Percentiles rank a stretch among this genome's conserved stretches.
Conservation (phyloP, 441 rosid genomes). For the Erodium texanum region DNA sequence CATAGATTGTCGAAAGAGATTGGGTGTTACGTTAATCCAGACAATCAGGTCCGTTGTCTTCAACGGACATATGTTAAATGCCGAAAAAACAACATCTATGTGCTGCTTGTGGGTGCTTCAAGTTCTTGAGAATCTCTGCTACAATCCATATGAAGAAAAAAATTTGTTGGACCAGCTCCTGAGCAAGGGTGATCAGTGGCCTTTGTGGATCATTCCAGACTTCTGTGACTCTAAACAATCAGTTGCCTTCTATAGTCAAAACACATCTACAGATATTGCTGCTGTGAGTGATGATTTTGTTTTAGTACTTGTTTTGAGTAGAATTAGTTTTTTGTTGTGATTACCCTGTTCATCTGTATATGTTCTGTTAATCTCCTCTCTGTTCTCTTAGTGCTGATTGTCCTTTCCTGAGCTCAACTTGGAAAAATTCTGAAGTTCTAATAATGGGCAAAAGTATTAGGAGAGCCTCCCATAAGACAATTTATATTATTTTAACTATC, state of each 20-base stretch:
- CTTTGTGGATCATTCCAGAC: conserved; percentile 56
- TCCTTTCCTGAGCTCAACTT: background rate
- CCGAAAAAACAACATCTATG: conserved; percentile 36
- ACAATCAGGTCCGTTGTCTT: conserved; percentile 50
- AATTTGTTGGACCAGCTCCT: conserved; percentile 55
- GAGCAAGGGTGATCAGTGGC: conserved; percentile 61
- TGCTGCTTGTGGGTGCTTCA: conserved; percentile 62
- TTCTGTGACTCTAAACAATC: conserved; percentile 24
- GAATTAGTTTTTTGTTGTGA: background rate
- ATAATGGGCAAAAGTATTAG: background rate
- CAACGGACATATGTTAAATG: conserved; percentile 38
- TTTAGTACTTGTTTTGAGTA: background rate
- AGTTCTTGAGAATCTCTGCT: conserved; percentile 49
- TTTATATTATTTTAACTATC: background rate
- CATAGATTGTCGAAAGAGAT: conserved; percentile 33
- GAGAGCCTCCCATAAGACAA: background rate
- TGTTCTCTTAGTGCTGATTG: background rate
- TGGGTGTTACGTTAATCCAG: conserved; percentile 44
- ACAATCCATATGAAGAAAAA: conserved; percentile 53
- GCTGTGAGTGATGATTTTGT: conserved; percentile 32
- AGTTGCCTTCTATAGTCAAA: conserved; percentile 20
- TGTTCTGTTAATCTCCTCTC: background rate
- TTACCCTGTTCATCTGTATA: background rate
- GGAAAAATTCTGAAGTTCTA: background rate
- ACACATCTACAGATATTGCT: conserved; percentile 15